These are phyloP conservation scores for Endotrypanum monterogeii DNA, from an alignment of 208 protist species.

Conservation along the genomic window DNA sequence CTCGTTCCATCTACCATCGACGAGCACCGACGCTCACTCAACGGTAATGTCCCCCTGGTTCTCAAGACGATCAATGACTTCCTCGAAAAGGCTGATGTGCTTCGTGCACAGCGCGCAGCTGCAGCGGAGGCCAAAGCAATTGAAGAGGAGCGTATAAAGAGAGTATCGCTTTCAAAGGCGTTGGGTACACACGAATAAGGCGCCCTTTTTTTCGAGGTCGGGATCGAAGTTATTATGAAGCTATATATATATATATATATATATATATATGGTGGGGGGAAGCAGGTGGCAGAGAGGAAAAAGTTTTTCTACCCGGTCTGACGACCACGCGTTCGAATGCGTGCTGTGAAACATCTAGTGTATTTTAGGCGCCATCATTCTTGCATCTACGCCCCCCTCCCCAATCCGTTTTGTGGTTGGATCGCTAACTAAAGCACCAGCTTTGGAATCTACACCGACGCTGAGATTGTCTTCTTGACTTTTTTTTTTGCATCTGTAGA, in stretches of 20 bases:
- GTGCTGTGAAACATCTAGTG: too few relatives aligned
- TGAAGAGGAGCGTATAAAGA: slow-evolving; percentile 27
- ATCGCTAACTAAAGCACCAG: too few relatives aligned
- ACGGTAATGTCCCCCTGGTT: slow-evolving; percentile 38
- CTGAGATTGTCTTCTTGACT: not conserved
- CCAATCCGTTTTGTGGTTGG: too few relatives aligned
- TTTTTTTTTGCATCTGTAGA: not conserved
- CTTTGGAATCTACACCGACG: too few relatives aligned
- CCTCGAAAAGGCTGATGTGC: slow-evolving; percentile 31
- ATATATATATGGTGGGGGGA: not conserved
- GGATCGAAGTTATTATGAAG: not conserved
- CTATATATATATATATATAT: not conserved
- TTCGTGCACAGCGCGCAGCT: slow-evolving; percentile 21
- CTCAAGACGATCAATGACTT: slow-evolving; percentile 49
- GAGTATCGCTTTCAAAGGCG: slow-evolving; percentile 27
- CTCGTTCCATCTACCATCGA: slow-evolving; percentile 70
- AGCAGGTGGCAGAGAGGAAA: too few relatives aligned
- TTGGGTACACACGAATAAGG: slow-evolving; percentile 14
- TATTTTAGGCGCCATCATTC: too few relatives aligned
- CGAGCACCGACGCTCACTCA: slow-evolving; percentile 63
- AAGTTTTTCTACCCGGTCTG: too few relatives aligned
- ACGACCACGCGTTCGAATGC: too few relatives aligned
- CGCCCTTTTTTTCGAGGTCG: not conserved
- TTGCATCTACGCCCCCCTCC: too few relatives aligned
- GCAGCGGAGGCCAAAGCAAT: slow-evolving; percentile 24